phyloP scores from a whole-genome alignment of 192 early-diverging fungal species.

The Coemansia sp. region DNA sequence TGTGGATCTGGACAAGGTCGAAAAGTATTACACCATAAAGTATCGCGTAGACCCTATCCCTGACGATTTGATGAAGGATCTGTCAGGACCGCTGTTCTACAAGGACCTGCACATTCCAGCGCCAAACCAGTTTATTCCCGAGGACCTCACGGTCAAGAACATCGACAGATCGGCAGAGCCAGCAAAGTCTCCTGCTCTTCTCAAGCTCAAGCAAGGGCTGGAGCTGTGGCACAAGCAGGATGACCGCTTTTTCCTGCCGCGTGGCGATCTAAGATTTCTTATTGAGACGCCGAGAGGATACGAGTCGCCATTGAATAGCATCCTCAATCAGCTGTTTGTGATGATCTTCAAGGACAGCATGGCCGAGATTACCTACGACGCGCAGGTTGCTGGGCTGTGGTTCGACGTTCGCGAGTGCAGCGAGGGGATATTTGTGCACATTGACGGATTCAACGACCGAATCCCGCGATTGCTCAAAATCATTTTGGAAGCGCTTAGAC shows the following conservation, averaged over 20 bases:
- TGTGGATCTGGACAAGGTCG: constrained; percentile 57
- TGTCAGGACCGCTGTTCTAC: constrained; percentile 30
- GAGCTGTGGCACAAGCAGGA: constrained; percentile 96
- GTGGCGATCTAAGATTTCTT: constrained; percentile 74
- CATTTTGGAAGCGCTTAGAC: constrained; percentile 68
- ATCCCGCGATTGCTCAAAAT: constrained; percentile 68
- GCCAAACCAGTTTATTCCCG: constrained; percentile 84
- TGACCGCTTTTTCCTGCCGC: constrained; percentile 89
- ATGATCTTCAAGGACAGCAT: constrained; percentile 81
- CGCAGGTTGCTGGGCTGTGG: constrained; percentile 81
- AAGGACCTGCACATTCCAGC: constrained; percentile 18
- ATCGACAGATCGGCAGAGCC: constrained; percentile 8
- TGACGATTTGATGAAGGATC: constrained; percentile 48
- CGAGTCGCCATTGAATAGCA: constrained; percentile 69
- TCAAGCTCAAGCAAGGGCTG: constrained; percentile 21
- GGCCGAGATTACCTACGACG: constrained; percentile 87
- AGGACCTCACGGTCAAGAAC: constrained; percentile 71
- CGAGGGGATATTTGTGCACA: constrained; percentile 69
- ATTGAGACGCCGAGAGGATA: constrained; percentile 76
- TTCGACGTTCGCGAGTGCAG: constrained; percentile 71
- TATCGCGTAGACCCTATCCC: constrained; percentile 69
- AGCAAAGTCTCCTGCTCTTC: constrained; percentile 27
- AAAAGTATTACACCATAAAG: constrained; percentile 80
- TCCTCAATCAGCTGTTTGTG: constrained; percentile 70
- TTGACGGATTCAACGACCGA: constrained; percentile 91